These are phyloP conservation scores for Penicillium cataractarum DNA, from an alignment of 495 filamentous ascomycete species.

Conservation along the genomic window DNA sequence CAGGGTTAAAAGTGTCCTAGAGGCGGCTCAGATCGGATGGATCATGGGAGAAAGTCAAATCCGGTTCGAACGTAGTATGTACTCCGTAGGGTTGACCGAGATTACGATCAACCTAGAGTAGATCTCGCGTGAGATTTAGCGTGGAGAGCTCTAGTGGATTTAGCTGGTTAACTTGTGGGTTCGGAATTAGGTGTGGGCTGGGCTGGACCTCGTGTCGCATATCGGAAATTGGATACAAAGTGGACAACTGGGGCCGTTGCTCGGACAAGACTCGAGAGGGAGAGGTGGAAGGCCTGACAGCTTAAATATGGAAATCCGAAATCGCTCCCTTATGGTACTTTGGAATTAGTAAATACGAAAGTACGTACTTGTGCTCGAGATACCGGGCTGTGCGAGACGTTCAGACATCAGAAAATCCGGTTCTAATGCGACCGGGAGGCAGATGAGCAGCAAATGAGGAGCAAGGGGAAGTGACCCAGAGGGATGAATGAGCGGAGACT, in stretches of 20 bases:
- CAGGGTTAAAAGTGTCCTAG: not conserved
- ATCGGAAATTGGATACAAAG: not conserved
- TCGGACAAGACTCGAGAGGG: not conserved
- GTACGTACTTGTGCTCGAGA: not conserved
- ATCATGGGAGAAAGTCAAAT: not conserved
- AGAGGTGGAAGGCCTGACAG: not conserved
- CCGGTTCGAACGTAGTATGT: not conserved
- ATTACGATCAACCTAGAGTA: constrained; percentile 20
- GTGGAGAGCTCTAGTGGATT: constrained; percentile 13
- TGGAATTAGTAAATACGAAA: too few relatives aligned
- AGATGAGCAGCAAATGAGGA: constrained; percentile 4
- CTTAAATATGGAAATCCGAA: not conserved
- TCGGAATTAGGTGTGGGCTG: constrained; percentile 12
- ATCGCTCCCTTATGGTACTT: too few relatives aligned
- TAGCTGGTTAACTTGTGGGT: not conserved
- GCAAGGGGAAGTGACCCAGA: constrained; percentile 20
- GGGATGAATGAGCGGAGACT: constrained; percentile 10
- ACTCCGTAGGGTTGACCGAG: not conserved
- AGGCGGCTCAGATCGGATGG: not conserved
- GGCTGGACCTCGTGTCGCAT: not conserved
- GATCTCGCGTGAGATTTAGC: constrained; percentile 14
- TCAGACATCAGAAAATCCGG: not conserved
- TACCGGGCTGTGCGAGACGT: not conserved
- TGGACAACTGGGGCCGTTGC: not conserved
- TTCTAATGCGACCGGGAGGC: not conserved